These are phyloP conservation scores for Sarcomyxa edulis DNA, from an alignment of 768 basidiomycete species.

Conservation along the genomic window DNA sequence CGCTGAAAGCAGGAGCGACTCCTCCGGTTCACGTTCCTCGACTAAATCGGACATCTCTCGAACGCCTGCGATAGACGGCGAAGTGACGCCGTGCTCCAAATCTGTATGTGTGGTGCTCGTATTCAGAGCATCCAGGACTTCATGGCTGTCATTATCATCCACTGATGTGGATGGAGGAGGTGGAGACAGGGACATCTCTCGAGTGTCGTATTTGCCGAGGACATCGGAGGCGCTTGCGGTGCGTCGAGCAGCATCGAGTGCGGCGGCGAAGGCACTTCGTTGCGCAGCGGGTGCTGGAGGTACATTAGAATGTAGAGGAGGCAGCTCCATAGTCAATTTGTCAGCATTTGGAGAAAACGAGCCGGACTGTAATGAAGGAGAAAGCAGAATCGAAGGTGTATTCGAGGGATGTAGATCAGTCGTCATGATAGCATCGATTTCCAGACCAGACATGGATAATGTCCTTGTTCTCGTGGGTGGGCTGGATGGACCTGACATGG, in stretches of 20 bases:
- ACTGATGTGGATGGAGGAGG: not conserved
- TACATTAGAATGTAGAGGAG: not conserved
- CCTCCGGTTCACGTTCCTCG: no score
- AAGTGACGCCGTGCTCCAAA: no score
- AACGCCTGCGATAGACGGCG: no score
- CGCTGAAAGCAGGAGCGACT: no score
- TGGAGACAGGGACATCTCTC: not conserved
- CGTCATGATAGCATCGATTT: slow-evolving; percentile 9
- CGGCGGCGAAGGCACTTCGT: slow-evolving; percentile 1
- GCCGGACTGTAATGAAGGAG: slow-evolving; percentile 12
- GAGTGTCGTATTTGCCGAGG: not conserved
- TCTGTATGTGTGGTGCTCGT: no score
- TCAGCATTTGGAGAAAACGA: not conserved
- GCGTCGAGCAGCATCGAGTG: slow-evolving; percentile 1
- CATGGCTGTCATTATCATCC: no score
- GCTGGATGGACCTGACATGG: slow-evolving; percentile 12
- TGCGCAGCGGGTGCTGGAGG: not conserved
- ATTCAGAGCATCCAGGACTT: no score
- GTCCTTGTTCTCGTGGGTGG: slow-evolving; percentile 16
- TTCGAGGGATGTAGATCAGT: slow-evolving; percentile 23
- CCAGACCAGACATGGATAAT: slow-evolving; percentile 22
- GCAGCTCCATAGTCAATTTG: not conserved
- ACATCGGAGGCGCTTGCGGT: not conserved
- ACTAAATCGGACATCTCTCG: no score
- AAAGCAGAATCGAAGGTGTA: slow-evolving; percentile 23